Base-by-base conservation (phyloP, 768 basidiomycete species). In the Sutorius australiensis region DNA sequence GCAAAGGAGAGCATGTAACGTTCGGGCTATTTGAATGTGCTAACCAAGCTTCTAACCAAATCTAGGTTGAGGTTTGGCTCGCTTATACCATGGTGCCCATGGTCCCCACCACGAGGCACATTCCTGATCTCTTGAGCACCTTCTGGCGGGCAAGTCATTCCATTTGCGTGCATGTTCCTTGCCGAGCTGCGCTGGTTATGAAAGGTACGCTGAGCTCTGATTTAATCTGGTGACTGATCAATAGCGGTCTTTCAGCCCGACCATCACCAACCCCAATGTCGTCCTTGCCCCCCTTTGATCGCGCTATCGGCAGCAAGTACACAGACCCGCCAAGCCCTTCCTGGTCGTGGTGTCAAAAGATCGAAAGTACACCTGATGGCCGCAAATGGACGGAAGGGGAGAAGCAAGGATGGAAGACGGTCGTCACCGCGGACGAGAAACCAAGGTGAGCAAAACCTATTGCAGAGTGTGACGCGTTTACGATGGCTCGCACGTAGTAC, bases 351-450 rank as follows among this genome's bases (percentile, higher is more conserved):
- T 60, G 66, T n/a, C 65, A 71, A 38, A 59, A 56, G 39, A 48
- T 69, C 7, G 54, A 56, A 5, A 58, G 48, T 11, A 70, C 65
- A 1, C 46, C 62, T 0, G 55, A 53, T 0, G 73, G 72, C 3
- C 56, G 43, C 27, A 54, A 40, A 19, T 74, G 73, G 72, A 32
- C 67, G 40, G 65, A 66, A 14, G 69, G 71, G 5, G 72, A 70
- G 53, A 58, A 66, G 37, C 55, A 58, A 24, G 72, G 72, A n/a
- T 74, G 71, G 67, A 70, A 64, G 43, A 56, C 63, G 11, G 41
- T 72, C 33, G 51, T 59, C 30, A 57, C 72, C 1, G 58, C 61
- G 10, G 60, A 58, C 16, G 62, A 65, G 44, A 69, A 67, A 32
- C 57, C 58, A 14, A 36, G 21, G 72, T 73, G 57, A 46, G 57